A percentile compares a stretch with the other conserved stretches of the same genome.
Evolutionary conservation across 1,284 basidiomycete genomes (phyloP).

Genomic region (Schizopora paradoxa): DNA sequence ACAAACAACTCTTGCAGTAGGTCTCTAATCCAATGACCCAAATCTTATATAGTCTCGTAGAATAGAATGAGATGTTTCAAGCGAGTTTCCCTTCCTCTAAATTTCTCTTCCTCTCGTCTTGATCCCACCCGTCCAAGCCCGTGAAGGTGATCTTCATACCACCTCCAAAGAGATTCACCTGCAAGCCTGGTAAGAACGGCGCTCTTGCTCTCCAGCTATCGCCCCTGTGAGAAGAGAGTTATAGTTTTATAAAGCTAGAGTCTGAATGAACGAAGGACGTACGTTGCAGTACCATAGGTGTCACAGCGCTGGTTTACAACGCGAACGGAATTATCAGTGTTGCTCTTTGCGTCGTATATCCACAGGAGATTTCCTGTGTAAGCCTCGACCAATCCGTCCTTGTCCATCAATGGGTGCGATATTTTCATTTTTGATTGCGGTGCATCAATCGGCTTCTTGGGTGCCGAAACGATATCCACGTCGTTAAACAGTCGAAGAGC

Average conservation of each 20-base stretch:
- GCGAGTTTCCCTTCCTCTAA: slow-evolving; percentile 40
- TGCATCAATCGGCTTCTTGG: slow-evolving; percentile 38
- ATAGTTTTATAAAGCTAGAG: background rate
- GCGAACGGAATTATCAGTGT: slow-evolving; percentile 56
- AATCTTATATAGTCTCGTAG: no score
- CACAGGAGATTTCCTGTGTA: slow-evolving; percentile 64
- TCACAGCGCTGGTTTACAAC: slow-evolving; percentile 56
- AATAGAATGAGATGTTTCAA: no score
- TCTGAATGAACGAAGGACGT: slow-evolving; percentile 6
- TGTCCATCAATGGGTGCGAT: slow-evolving; percentile 57
- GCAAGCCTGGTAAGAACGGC: slow-evolving; percentile 65
- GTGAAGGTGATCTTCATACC: slow-evolving; percentile 70
- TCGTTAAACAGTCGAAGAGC: slow-evolving; percentile 68
- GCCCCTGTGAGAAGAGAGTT: slow-evolving; percentile 42
- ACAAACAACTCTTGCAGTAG: no score
- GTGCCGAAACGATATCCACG: slow-evolving; percentile 51
- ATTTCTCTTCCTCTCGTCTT: slow-evolving; percentile 55
- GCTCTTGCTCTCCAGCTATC: slow-evolving; percentile 75
- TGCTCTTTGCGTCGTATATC: slow-evolving; percentile 68
- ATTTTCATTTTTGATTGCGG: slow-evolving; percentile 38
- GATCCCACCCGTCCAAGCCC: slow-evolving; percentile 68
- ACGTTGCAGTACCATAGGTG: slow-evolving; percentile 72
- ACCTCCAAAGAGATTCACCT: slow-evolving; percentile 57
- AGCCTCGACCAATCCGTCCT: slow-evolving; percentile 64
- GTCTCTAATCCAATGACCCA: no score